Conservation (phyloP, 2,329 filamentous ascomycete genomes). For the Hymenoscyphus linearis region DNA sequence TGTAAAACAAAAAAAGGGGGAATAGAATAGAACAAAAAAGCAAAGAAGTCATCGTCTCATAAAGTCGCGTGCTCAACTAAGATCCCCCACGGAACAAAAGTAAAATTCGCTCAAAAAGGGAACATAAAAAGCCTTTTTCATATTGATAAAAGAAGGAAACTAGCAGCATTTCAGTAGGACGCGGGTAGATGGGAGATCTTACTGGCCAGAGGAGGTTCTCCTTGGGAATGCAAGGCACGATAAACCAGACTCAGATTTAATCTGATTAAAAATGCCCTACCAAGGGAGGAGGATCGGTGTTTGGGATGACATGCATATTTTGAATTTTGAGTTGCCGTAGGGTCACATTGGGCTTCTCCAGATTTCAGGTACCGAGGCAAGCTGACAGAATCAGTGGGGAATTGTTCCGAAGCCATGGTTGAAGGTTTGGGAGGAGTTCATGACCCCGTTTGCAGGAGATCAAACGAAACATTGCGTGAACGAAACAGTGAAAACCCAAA, state of each 20-base stretch:
- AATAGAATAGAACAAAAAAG: no score
- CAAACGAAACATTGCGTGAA: neutral
- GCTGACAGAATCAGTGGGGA: conserved; percentile 1
- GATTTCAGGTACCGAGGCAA: conserved; percentile 6
- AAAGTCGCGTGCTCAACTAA: no score
- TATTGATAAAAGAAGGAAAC: no score
- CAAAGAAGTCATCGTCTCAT: no score
- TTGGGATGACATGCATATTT: neutral
- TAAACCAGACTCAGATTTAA: neutral
- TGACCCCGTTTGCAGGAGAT: neutral
- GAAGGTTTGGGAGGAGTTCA: neutral
- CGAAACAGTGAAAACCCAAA: neutral
- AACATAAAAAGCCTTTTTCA: no score
- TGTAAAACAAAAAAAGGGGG: no score
- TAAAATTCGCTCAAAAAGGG: no score
- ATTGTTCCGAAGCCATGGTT: neutral
- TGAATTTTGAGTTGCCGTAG: neutral
- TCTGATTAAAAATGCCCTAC: neutral
- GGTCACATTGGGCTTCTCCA: neutral
- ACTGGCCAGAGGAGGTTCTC: no score
- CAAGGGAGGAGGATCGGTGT: neutral
- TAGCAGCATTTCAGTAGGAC: no score
- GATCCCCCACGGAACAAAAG: no score
- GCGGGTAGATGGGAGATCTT: no score
- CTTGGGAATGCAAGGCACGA: neutral